phyloP scores from a whole-genome alignment of 441 rosid species.

The Populus hybrid region DNA sequence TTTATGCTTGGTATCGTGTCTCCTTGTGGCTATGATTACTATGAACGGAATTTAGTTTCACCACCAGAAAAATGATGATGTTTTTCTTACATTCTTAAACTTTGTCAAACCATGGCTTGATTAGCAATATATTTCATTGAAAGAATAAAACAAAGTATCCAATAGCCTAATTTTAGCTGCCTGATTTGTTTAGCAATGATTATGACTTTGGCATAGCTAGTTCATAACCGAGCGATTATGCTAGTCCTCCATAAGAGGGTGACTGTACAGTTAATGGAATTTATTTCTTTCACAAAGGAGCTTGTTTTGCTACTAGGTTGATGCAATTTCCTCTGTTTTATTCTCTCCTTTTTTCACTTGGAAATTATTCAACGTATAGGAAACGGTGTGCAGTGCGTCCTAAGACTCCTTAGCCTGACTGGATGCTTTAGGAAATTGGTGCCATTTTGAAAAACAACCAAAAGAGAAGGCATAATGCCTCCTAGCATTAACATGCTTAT shows the following conservation, averaged over 20 bases:
- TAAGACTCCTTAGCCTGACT: background rate
- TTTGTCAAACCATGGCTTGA: background rate
- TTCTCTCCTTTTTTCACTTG: too few relatives aligned
- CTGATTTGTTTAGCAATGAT: background rate
- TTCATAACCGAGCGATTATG: background rate
- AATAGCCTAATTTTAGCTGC: background rate
- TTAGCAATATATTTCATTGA: background rate
- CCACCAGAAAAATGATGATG: background rate
- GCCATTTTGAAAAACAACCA: background rate
- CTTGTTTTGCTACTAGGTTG: background rate
- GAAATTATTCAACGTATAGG: background rate
- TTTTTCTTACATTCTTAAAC: background rate
- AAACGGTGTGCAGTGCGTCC: background rate
- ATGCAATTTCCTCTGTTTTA: background rate
- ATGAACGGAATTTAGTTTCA: background rate
- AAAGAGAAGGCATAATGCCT: background rate
- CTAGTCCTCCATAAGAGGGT: background rate
- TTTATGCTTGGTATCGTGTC: background rate
- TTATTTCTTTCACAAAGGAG: background rate
- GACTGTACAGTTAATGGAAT: background rate
- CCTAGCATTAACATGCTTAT: background rate
- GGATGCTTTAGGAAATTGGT: background rate
- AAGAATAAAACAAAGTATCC: background rate
- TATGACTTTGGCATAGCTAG: background rate
- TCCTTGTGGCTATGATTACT: background rate